These are phyloP conservation scores for Lepidium africanum DNA, from an alignment of 345 rosid species.

Conservation along the genomic window DNA sequence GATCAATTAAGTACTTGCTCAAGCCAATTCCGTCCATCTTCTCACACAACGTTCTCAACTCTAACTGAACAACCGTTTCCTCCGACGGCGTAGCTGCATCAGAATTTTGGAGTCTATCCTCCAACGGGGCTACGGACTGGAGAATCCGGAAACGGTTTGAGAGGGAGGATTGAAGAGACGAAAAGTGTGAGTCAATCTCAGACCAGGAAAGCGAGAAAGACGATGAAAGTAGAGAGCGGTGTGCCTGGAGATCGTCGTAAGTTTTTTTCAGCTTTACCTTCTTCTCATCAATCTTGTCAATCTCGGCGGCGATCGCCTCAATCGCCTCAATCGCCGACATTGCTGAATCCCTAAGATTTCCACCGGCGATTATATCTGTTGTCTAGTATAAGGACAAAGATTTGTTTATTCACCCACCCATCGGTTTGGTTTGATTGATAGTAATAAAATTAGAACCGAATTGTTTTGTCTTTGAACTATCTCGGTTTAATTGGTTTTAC, in stretches of 20 bases:
- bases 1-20: slow-evolving; percentile 33
- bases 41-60: slow-evolving; percentile 49
- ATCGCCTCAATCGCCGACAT: slow-evolving; percentile 39
- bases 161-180: slow-evolving; percentile 39
- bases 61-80: slow-evolving; percentile 27
- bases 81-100: not conserved
- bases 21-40: slow-evolving; percentile 55
- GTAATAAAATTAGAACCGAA: not conserved
- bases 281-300: slow-evolving; percentile 41
- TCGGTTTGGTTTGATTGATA: not conserved
- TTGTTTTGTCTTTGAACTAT: not conserved
- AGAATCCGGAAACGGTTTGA: slow-evolving; percentile 41
- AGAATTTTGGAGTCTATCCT: not conserved
- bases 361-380: not conserved
- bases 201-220: slow-evolving; percentile 56
- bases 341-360: not conserved
- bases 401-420: too few species aligned
- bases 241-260: slow-evolving; percentile 56
- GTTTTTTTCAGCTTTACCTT: slow-evolving; percentile 50
- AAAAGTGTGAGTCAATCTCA: slow-evolving; percentile 60
- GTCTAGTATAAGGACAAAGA: too few species aligned
- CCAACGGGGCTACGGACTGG: slow-evolving; percentile 24
- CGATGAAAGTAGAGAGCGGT: slow-evolving; percentile 37
- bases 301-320: slow-evolving; percentile 48
- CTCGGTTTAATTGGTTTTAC: not conserved